Conservation (phyloP, 1,284 basidiomycete species). For the Cryptococcus maquisensis region DNA sequence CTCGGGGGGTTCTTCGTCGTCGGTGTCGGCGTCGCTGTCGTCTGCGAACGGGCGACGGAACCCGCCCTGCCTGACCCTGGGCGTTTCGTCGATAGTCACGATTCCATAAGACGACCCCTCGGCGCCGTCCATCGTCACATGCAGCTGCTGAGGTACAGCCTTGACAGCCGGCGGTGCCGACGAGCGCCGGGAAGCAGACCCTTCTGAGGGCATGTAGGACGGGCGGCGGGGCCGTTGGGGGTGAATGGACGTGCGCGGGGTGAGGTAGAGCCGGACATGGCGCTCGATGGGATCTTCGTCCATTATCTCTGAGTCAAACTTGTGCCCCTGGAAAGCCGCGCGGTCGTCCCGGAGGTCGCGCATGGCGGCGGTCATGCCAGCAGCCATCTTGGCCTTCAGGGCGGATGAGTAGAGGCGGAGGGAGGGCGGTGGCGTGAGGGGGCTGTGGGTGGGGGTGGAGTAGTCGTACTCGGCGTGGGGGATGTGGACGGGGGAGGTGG, state of each 20-base stretch:
- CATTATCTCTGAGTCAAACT: conserved; percentile 19
- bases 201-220: neutral
- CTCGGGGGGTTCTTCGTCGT: neutral
- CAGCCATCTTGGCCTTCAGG: conserved; percentile 17
- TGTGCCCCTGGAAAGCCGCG: conserved; percentile 11
- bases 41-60: neutral
- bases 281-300: conserved; percentile 32
- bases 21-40: neutral
- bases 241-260: conserved; percentile 7
- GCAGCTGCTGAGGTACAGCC: neutral
- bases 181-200: neutral
- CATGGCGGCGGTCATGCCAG: conserved; percentile 24
- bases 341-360: conserved; percentile 23
- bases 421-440: conserved; percentile 21
- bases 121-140: conserved; percentile 1
- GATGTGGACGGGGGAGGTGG: neutral
- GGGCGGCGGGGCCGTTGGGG: neutral
- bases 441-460: conserved; percentile 2
- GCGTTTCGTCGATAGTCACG: neutral
- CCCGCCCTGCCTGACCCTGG: neutral
- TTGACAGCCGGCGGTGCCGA: neutral
- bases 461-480: neutral
- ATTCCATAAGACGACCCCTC: conserved; percentile 1
- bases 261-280: conserved; percentile 20
- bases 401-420: conserved; percentile 23